Conservation (phyloP, 2,329 filamentous ascomycete genomes). For the Seiridium unicorne region DNA sequence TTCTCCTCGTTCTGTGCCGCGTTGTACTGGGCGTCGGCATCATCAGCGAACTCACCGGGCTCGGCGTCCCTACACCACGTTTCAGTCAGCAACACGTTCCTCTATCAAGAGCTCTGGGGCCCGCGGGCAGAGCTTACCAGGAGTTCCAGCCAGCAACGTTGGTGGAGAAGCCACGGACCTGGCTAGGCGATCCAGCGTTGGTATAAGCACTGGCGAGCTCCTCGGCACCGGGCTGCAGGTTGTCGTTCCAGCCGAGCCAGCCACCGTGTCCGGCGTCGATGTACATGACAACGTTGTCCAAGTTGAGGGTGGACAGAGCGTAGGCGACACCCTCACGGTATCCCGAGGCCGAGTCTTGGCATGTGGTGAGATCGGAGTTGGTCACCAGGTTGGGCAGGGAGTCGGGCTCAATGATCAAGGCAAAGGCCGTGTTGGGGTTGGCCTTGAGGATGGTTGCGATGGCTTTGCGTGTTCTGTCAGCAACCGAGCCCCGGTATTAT, state of each 20-base stretch:
- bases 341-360: conserved; percentile 41
- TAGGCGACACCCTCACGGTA: conserved; percentile 53
- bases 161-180: conserved; percentile 55
- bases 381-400: conserved; percentile 59
- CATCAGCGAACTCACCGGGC: conserved; percentile 29
- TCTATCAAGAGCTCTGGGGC: no score
- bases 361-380: conserved; percentile 51
- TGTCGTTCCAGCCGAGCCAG: conserved; percentile 59
- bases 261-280: conserved; percentile 58
- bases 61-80: conserved; percentile 19
- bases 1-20: conserved; percentile 53
- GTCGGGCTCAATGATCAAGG: conserved; percentile 54
- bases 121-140: conserved; percentile 29
- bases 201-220: conserved; percentile 51
- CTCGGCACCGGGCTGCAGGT: conserved; percentile 48
- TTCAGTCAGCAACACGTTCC: background rate
- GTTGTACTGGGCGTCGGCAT: conserved; percentile 42
- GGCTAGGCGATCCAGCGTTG: conserved; percentile 47
- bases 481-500: no score
- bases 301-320: conserved; percentile 51
- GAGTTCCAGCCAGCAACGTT: conserved; percentile 59
- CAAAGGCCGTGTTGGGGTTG: conserved; percentile 44
- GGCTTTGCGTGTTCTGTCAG: conserved; percentile 15
- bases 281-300: conserved; percentile 60
- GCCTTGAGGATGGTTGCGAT: conserved; percentile 42